These are phyloP conservation scores for Ceratocystis destructans DNA, from an alignment of 2,329 filamentous ascomycete genomes.

Conservation along the genomic window DNA sequence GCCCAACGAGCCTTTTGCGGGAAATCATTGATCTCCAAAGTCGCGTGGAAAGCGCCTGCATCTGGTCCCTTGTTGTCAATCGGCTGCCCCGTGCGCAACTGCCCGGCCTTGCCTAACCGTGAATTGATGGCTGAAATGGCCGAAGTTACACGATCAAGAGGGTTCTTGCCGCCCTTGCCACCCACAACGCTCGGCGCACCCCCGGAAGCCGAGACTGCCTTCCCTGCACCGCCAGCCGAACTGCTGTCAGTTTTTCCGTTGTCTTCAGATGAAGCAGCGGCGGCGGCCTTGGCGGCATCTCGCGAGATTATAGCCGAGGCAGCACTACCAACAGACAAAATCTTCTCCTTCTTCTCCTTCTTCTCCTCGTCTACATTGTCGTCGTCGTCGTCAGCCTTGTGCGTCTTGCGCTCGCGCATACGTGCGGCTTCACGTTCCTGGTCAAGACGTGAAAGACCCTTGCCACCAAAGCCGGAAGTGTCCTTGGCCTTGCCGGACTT, in stretches of 20 bases:
- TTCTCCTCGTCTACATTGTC: slow-evolving; percentile 74
- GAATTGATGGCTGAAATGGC: slow-evolving; percentile 84
- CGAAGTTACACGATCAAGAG: slow-evolving; percentile 76
- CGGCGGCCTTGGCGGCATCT: slow-evolving; percentile 33
- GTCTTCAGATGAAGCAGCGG: slow-evolving; percentile 23
- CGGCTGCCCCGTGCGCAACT: slow-evolving; percentile 79
- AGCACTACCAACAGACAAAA: slow-evolving; percentile 52
- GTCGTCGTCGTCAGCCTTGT: slow-evolving; percentile 73
- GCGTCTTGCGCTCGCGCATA: slow-evolving; percentile 72
- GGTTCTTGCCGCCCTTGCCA: slow-evolving; percentile 45
- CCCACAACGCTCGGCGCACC: slow-evolving; percentile 33
- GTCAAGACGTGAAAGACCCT: slow-evolving; percentile 82
- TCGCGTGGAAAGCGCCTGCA: slow-evolving; percentile 91
- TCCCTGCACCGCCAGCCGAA: slow-evolving; percentile 21
- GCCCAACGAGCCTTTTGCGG: slow-evolving; percentile 97
- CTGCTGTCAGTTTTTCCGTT: slow-evolving; percentile 20
- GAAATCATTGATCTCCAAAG: slow-evolving; percentile 97
- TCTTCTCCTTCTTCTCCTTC: slow-evolving; percentile 56
- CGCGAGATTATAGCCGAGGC: slow-evolving; percentile 44
- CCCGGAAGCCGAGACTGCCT: slow-evolving; percentile 24
- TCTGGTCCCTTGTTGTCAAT: slow-evolving; percentile 98
- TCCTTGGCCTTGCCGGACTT: slow-evolving; percentile 86
- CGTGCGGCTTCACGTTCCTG: slow-evolving; percentile 80
- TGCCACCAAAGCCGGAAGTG: slow-evolving; percentile 82
- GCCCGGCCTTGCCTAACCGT: slow-evolving; percentile 75